Evolutionary conservation across 345 rosid genomes (phyloP).

Genomic region (Sonneratia caseolaris): DNA sequence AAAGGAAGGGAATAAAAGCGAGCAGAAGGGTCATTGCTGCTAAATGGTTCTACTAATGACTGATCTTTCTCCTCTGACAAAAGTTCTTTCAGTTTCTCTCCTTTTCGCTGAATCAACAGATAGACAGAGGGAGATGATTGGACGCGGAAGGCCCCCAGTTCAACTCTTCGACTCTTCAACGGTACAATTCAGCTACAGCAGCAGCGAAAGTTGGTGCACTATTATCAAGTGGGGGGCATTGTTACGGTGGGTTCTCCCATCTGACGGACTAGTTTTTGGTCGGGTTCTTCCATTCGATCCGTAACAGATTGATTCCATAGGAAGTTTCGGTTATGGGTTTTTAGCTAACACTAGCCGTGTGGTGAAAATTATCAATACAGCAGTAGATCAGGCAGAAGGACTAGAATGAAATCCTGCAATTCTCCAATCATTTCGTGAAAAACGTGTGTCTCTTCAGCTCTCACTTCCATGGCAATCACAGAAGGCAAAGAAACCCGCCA

Average conservation of each 20-base stretch:
- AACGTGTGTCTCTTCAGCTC: not conserved
- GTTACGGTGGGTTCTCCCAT: too few relatives aligned
- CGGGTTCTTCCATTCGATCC: not conserved
- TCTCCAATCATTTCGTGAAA: not conserved
- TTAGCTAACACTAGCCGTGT: too few relatives aligned
- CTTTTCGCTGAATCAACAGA: too few relatives aligned
- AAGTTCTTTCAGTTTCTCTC: too few relatives aligned
- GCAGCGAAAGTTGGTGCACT: slow-evolving; percentile 70
- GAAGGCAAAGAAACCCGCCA: not conserved
- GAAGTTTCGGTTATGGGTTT: not conserved
- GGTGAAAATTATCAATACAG: too few relatives aligned
- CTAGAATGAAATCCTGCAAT: too few relatives aligned
- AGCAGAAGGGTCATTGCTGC: too few relatives aligned
- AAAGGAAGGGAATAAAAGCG: too few relatives aligned
- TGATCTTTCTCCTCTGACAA: too few relatives aligned
- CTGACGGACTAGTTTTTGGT: slow-evolving; percentile 42
- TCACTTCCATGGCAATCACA: not conserved
- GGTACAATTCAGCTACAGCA: slow-evolving; percentile 58
- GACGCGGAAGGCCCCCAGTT: slow-evolving; percentile 70
- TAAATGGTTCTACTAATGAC: too few relatives aligned
- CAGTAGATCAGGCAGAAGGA: not conserved
- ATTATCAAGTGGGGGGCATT: slow-evolving; percentile 4
- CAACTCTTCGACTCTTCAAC: slow-evolving; percentile 93
- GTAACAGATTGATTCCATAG: not conserved
- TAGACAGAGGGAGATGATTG: slow-evolving; percentile 40